phyloP scores from a whole-genome alignment of 108 stramenopile genomes.

The Ochromonas danica region DNA sequence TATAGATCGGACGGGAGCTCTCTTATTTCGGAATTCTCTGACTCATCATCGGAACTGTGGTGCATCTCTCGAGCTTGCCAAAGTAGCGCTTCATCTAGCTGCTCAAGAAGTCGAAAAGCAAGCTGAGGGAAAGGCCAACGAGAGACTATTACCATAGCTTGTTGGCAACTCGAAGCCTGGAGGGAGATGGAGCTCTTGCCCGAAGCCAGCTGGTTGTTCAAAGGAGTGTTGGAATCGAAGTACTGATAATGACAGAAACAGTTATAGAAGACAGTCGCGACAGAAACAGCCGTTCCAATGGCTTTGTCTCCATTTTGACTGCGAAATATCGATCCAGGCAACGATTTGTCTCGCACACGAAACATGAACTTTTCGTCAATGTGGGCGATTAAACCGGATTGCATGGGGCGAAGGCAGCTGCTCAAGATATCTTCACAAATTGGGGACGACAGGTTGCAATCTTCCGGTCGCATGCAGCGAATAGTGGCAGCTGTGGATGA shows the following conservation, averaged over 20 bases:
- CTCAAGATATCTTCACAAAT: background rate
- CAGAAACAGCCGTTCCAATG: conserved; percentile 2
- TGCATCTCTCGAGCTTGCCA: too few species aligned
- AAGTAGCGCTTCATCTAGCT: background rate
- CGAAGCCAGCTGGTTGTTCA: background rate
- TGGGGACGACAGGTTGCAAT: background rate
- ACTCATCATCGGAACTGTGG: too few species aligned
- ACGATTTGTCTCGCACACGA: conserved; percentile 4
- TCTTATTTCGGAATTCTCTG: background rate
- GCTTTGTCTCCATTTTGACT: background rate
- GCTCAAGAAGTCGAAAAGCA: background rate
- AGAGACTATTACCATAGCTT: background rate
- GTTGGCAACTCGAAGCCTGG: background rate
- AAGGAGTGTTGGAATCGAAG: background rate
- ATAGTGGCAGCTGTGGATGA: too few species aligned
- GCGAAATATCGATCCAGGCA: background rate
- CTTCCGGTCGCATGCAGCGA: too few species aligned
- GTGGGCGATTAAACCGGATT: background rate
- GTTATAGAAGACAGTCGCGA: conserved; percentile 1
- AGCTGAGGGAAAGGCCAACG: conserved; percentile 10
- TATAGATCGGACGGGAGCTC: background rate
- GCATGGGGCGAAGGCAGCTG: background rate
- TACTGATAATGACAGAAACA: background rate
- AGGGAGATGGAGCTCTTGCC: background rate
- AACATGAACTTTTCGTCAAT: background rate